Percentiles rank a stretch among this genome's conserved stretches.
Conservation (phyloP, 495 filamentous ascomycete species). For the Usnea hakonensis region DNA sequence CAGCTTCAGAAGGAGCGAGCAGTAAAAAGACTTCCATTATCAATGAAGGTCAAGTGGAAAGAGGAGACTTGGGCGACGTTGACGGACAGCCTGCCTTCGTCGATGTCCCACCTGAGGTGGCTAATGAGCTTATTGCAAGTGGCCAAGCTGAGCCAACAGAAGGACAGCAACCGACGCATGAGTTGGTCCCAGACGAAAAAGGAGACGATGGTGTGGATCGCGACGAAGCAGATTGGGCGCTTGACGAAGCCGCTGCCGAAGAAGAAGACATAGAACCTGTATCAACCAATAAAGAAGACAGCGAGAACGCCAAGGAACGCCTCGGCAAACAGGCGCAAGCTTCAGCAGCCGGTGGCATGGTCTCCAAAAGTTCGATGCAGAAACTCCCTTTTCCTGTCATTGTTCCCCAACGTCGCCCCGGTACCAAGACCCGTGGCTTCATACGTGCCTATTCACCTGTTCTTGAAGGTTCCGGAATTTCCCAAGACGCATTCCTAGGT, state of each 20-base stretch:
- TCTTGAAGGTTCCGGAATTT: slow-evolving; percentile 31
- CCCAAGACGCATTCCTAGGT: slow-evolving; percentile 30
- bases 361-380: neutral
- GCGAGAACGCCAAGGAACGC: neutral
- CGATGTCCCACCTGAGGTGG: neutral
- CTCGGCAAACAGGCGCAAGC: no score
- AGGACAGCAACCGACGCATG: neutral
- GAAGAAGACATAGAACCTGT: no score
- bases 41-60: neutral
- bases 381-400: slow-evolving; percentile 22
- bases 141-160: slow-evolving; percentile 1
- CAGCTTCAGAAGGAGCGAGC: neutral
- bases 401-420: slow-evolving; percentile 26
- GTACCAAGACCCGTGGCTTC: slow-evolving; percentile 29
- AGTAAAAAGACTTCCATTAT: neutral
- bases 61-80: neutral
- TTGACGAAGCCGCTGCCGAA: slow-evolving; percentile 5
- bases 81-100: no score
- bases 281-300: neutral
- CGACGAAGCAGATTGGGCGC: slow-evolving; percentile 5
- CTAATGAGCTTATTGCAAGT: neutral
- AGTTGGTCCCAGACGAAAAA: neutral
- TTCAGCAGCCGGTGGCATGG: slow-evolving; percentile 15
- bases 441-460: slow-evolving; percentile 35
- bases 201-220: neutral